Base-by-base conservation (phyloP, 768 basidiomycete genomes). In the Postia placenta region DNA sequence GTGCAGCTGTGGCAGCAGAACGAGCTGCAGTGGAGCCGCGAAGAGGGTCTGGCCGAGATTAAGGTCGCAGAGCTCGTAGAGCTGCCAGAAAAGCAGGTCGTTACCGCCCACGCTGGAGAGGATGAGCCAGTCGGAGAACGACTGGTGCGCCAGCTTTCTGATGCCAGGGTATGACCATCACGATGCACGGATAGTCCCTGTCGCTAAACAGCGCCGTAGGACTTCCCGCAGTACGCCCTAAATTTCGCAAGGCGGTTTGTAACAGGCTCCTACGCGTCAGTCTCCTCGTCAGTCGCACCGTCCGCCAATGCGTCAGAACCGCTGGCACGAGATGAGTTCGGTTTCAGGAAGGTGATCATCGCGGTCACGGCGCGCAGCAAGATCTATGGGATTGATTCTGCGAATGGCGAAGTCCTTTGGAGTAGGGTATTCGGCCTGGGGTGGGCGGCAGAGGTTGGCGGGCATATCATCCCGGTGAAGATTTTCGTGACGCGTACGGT, bases 301-400 rank as follows among this genome's bases (percentile, higher is more conserved):
- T 56, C 66, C 19, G 59, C 69, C 6, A 63, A 70, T 20, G 62
- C 65, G 14, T 53, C 61, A 26, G 71, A 68, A 20, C 50, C 67
- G 0, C 70, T 84, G 0, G 68, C 72, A 50, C 80, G 89, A 4
- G 92, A 94, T 59, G 66, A 82, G 0, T 95, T 94, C 61, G 92
- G 92, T 0, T 91, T 96, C 67, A 75, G 85, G 30, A 90, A 96
- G 61, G 64, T 96, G 24, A 77, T 94, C 39, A 77, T 95, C 3
- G 75, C 72, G 5, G 86, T 82, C 0, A 91, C 87, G 2, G 56
- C 70, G 0, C 71, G 76, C 24, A 91, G 92, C 2, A 92, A 90
- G 58, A 55, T 93, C 0, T 92, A 82, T 58, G 93, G 83, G 0
- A 66, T 97, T 37, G 92, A 96, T 57, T 85, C 88, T 1, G 77